Conservation (phyloP, 2,329 filamentous ascomycete species). For the Xylaria sp. region DNA sequence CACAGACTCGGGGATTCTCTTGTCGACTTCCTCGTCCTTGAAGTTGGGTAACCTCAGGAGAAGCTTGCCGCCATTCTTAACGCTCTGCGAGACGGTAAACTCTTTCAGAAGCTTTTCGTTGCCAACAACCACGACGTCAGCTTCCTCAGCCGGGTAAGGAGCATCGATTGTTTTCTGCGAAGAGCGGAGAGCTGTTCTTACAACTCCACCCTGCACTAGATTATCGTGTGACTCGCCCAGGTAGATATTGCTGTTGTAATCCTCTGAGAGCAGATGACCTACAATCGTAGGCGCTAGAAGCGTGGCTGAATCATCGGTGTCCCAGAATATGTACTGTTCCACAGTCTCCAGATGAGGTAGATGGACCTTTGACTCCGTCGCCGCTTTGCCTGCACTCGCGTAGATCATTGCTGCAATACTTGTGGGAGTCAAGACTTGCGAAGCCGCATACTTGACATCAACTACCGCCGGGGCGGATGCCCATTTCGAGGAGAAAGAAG, state of each 20-base stretch:
- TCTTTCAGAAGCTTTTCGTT: conserved; percentile 83
- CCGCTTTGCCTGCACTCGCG: conserved; percentile 62
- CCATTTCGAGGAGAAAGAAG: conserved; percentile 80
- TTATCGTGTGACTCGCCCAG: conserved; percentile 72
- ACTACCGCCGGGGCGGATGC: conserved; percentile 71
- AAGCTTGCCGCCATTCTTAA: conserved; percentile 77
- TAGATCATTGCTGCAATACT: conserved; percentile 63
- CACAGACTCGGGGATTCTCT: conserved; percentile 77
- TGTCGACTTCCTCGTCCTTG: conserved; percentile 91
- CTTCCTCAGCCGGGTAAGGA: conserved; percentile 81
- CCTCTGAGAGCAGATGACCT: conserved; percentile 74
- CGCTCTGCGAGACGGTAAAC: conserved; percentile 76
- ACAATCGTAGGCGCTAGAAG: conserved; percentile 71
- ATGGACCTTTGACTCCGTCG: conserved; percentile 59
- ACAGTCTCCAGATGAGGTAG: conserved; percentile 63
- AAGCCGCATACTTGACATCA: conserved; percentile 90
- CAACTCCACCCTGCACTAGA: conserved; percentile 78
- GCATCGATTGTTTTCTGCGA: conserved; percentile 86
- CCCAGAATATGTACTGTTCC: conserved; percentile 94
- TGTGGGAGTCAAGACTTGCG: conserved; percentile 66
- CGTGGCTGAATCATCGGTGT: conserved; percentile 79
- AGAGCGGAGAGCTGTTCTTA: conserved; percentile 86
- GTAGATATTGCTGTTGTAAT: conserved; percentile 71
- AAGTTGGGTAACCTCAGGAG: conserved; percentile 80
- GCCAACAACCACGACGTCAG: conserved; percentile 82